phyloP scores from a whole-genome alignment of 768 basidiomycete genomes.

The Russula ochroleuca region DNA sequence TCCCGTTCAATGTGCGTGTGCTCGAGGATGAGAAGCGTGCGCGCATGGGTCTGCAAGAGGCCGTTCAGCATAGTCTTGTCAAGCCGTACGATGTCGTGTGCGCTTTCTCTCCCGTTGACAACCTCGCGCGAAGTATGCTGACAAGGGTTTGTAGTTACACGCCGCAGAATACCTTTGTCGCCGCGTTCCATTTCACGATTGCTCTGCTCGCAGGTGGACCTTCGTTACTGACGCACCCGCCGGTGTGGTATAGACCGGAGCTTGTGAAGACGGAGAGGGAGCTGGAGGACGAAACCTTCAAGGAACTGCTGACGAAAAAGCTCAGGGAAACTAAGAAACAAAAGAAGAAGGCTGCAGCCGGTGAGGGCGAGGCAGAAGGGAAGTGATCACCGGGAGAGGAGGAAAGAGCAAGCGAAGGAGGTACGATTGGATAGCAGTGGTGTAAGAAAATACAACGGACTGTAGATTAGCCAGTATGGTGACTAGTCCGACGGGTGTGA shows the following conservation, averaged over 20 bases:
- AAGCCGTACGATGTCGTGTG: constrained; percentile 94
- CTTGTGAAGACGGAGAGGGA: constrained; percentile 87
- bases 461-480: constrained; percentile 21
- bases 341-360: constrained; percentile 77
- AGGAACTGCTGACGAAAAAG: constrained; percentile 69
- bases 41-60: constrained; percentile 92
- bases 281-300: constrained; percentile 82
- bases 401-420: constrained; percentile 26
- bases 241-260: constrained; percentile 91
- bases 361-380: constrained; percentile 45
- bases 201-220: constrained; percentile 89
- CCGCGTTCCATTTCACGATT: constrained; percentile 96
- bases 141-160: constrained; percentile 54
- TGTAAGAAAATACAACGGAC: constrained; percentile 24
- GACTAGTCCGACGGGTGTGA: constrained; percentile 20
- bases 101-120: constrained; percentile 34
- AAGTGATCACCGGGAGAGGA: constrained; percentile 29
- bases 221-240: constrained; percentile 78
- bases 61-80: constrained; percentile 88
- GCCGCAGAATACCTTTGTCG: constrained; percentile 77
- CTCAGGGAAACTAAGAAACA: constrained; percentile 89
- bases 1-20: constrained; percentile 94
- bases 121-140: not conserved
- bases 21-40: constrained; percentile 96
- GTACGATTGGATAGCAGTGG: constrained; percentile 27